Percentiles rank a stretch among this genome's conserved stretches.
These are phyloP conservation scores for Parathielavia appendiculata DNA, from an alignment of 495 filamentous ascomycete genomes.

Conservation along the genomic window DNA sequence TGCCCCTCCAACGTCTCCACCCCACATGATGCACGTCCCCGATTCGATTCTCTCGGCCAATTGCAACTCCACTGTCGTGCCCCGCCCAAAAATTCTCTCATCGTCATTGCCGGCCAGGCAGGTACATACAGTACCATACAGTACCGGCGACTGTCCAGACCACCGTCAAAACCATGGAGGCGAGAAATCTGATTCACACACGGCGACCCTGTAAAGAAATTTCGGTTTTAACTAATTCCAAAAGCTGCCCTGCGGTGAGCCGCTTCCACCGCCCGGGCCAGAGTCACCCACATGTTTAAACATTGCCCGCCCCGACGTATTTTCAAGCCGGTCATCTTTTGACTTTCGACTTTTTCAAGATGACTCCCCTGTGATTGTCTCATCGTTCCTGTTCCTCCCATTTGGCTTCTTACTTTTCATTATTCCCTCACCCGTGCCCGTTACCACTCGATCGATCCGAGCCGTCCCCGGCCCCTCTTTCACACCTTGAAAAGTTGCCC, in stretches of 20 bases:
- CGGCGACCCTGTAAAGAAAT: slow-evolving; percentile 20
- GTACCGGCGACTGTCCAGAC: slow-evolving; percentile 6
- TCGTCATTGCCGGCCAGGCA: slow-evolving; percentile 16
- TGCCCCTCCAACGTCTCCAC: slow-evolving; percentile 11
- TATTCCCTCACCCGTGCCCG: slow-evolving; percentile 14
- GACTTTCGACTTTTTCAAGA: neutral
- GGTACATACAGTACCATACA: slow-evolving; percentile 15
- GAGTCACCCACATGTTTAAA: slow-evolving; percentile 10
- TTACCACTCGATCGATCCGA: slow-evolving; percentile 3
- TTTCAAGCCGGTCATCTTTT: slow-evolving; percentile 8
- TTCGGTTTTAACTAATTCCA: slow-evolving; percentile 22
- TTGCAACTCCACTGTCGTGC: slow-evolving; percentile 7
- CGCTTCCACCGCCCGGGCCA: slow-evolving; percentile 1
- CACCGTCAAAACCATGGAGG: slow-evolving; percentile 26
- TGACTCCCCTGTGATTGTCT: slow-evolving; percentile 4
- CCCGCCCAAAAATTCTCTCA: slow-evolving; percentile 31
- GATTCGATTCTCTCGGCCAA: slow-evolving; percentile 22
- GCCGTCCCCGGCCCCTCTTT: slow-evolving; percentile 1
- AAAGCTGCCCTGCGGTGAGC: slow-evolving; percentile 26
- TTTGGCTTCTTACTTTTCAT: neutral
- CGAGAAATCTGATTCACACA: slow-evolving; percentile 4
- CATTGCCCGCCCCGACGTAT: slow-evolving; percentile 15
- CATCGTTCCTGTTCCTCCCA: neutral
- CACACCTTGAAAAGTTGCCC: neutral
- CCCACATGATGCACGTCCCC: slow-evolving; percentile 16